Conservation (phyloP, 768 basidiomycete species). For the Psilocybe tampanensis region DNA sequence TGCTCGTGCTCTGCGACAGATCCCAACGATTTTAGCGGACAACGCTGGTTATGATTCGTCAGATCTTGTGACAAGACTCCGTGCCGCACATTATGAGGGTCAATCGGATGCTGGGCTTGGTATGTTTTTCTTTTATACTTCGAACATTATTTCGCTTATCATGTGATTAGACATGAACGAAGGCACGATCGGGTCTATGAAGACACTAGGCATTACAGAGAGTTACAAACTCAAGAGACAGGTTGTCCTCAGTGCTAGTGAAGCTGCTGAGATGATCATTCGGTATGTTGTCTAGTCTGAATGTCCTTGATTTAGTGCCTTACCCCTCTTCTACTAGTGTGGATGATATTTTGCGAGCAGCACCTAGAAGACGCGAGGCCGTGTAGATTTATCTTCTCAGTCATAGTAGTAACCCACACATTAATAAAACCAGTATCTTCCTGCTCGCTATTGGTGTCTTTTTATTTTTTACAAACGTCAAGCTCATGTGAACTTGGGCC, state of each 20-base stretch:
- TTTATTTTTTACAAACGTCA: not conserved
- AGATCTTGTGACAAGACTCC: conserved; percentile 85
- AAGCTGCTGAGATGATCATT: conserved; percentile 98
- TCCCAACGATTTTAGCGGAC: conserved; percentile 95
- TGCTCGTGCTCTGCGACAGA: conserved; percentile 84
- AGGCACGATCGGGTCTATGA: conserved; percentile 88
- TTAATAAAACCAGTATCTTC: not conserved
- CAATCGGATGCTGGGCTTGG: conserved; percentile 84
- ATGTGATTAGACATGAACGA: conserved; percentile 76
- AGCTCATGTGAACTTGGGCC: not conserved
- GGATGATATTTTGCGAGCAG: conserved; percentile 86
- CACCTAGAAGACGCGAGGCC: conserved; percentile 86
- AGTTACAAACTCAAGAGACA: conserved; percentile 97
- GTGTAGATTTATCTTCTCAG: conserved; percentile 28
- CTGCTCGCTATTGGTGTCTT: not conserved
- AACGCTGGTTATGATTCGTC: conserved; percentile 99
- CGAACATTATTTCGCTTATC: not conserved
- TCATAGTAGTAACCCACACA: not conserved
- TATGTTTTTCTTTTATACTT: conserved; percentile 38
- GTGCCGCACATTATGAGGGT: conserved; percentile 95
- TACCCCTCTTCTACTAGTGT: conserved; percentile 50
- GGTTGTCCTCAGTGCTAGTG: conserved; percentile 91
- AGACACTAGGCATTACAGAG: conserved; percentile 86
- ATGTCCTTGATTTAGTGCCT: not conserved
- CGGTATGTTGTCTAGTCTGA: conserved; percentile 49